These are phyloP conservation scores for Penicillium oxalicum DNA, from an alignment of 2,329 filamentous ascomycete genomes.

Conservation along the genomic window DNA sequence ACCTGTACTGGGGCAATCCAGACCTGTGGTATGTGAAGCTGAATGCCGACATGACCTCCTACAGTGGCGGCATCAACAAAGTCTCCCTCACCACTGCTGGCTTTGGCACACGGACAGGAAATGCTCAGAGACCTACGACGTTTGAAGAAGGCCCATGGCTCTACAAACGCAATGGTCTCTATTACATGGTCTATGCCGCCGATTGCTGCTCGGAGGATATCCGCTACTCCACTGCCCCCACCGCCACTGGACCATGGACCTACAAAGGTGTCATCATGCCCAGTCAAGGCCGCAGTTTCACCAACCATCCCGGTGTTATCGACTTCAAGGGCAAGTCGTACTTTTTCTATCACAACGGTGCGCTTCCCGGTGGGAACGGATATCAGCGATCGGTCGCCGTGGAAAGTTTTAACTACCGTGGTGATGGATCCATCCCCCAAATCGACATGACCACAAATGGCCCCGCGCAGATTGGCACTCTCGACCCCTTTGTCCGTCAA, in stretches of 20 bases:
- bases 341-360: neutral
- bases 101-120: neutral
- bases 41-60: constrained; percentile 39
- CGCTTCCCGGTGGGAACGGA: neutral
- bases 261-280: neutral
- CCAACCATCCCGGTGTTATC: neutral
- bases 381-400: neutral
- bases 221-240: neutral
- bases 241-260: neutral
- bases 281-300: neutral
- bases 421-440: neutral
- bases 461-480: neutral
- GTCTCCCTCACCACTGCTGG: neutral
- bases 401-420: neutral
- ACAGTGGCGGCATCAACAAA: constrained; percentile 5
- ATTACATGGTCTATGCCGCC: neutral
- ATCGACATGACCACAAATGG: neutral
- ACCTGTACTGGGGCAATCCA: constrained; percentile 41
- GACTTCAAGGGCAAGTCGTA: neutral
- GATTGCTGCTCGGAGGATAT: neutral
- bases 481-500: neutral
- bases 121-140: neutral
- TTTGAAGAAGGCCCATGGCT: neutral
- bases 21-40: constrained; percentile 36
- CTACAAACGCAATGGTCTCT: neutral